Evolutionary conservation across 257 asterid genomes (phyloP).

Genomic region (Voacanga thouarsii): DNA sequence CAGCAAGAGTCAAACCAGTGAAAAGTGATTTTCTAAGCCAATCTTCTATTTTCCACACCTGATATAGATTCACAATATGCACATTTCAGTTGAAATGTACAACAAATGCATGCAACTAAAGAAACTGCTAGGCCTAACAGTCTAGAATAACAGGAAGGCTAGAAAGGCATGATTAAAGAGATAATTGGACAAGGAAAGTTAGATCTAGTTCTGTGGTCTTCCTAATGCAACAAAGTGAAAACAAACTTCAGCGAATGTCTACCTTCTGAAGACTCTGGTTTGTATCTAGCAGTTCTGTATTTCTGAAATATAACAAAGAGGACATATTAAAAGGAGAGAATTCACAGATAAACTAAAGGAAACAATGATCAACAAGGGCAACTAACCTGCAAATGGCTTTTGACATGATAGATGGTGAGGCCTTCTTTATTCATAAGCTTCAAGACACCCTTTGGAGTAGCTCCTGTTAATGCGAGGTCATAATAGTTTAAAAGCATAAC

Average conservation of each 20-base stretch:
- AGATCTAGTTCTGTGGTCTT: background rate
- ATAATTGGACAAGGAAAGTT: background rate
- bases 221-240: background rate
- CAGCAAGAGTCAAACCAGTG: background rate
- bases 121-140: conserved; percentile 4
- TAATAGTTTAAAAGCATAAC: background rate
- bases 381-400: conserved; percentile 39
- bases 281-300: conserved; percentile 18
- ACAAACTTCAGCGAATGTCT: background rate
- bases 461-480: background rate
- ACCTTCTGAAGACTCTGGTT: conserved; percentile 26
- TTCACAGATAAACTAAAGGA: background rate
- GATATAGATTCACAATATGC: background rate
- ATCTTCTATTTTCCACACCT: background rate
- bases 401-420: conserved; percentile 39
- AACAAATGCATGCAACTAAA: background rate
- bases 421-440: conserved; percentile 36
- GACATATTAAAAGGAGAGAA: background rate
- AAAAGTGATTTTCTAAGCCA: background rate
- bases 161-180: background rate
- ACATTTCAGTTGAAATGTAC: background rate
- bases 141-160: background rate
- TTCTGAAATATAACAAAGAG: conserved; percentile 12
- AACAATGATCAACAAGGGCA: background rate
- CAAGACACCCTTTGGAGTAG: conserved; percentile 23